Evolutionary conservation across 495 filamentous ascomycete species (phyloP), one percentile per base, ranked within the genome.

Genomic region (Daldinia vernicosa): DNA sequence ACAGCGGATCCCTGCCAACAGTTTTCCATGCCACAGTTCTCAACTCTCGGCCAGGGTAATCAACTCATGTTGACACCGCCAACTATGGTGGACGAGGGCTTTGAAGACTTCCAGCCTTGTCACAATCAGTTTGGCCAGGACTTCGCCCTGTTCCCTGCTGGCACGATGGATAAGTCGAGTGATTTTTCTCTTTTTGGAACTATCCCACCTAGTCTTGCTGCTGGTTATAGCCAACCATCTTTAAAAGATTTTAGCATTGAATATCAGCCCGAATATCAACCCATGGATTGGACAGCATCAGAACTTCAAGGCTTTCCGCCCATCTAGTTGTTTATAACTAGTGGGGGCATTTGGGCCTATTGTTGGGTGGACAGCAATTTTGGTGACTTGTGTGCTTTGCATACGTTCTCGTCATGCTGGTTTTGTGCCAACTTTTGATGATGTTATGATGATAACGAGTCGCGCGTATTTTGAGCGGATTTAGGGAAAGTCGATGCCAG

Each of bases 1-100:
- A 71, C 73, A 2, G 65, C 60, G 45, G 71, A 65, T 73, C 74
- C 58, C 77, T 77, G 74, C 72, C 80, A 72, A 74, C 71, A 82
- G 73, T 78, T 73, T 14, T 76, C 66, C 63, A 62, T 80, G 2
- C 79, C 84, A 7, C 87, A 89, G 50, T 83, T 92, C 61, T 91
- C 89, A 12, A 87, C 88, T 35, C 79, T 82, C 50, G 89, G 85
- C 1, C 89, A 91, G 69, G 88, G 84, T 19, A 88, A 89, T 54
- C 74, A 85, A 11, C 88, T 90, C 84, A 83, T 92, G 50, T 90
- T 84, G 75, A 89, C 89, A 0, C 89, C 89, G 3, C 82, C 81
- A 5, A 88, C 86, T 0, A 77, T 83, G 63, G 75, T 82, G 45
- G 80, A 85, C 53, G 84, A 86, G 50, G 82, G 82, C 9, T 84